A percentile compares a stretch with the other conserved stretches of the same genome.
These are phyloP conservation scores for Lactarius hengduanensis DNA, from an alignment of 768 basidiomycete species.

Conservation along the genomic window DNA sequence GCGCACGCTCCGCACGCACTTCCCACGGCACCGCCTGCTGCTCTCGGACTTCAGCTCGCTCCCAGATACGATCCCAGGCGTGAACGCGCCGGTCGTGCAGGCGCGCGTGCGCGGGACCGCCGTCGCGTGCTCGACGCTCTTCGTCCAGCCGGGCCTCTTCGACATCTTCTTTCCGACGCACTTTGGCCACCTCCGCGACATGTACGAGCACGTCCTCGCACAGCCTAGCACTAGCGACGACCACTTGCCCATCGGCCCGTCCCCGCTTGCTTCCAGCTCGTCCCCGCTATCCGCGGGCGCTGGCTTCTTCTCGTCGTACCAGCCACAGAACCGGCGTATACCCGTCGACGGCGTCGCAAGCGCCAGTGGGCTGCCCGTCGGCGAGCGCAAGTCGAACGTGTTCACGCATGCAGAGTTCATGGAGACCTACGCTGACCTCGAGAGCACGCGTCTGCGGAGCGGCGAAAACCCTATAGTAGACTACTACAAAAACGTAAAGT, in stretches of 20 bases:
- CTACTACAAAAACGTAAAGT: constrained; percentile 92
- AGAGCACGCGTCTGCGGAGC: constrained; percentile 65
- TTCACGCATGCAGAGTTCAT: constrained; percentile 89
- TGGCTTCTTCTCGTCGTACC: constrained; percentile 71
- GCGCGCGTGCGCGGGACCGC: constrained; percentile 83
- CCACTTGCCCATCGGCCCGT: constrained; percentile 34
- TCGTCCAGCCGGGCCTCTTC: constrained; percentile 94
- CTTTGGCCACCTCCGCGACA: constrained; percentile 79
- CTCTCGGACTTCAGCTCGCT: constrained; percentile 90
- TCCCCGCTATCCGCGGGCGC: constrained; percentile 53
- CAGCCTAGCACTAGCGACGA: constrained; percentile 43
- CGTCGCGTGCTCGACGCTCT: constrained; percentile 85
- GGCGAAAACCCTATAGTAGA: constrained; percentile 89
- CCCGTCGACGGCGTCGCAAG: constrained; percentile 72
- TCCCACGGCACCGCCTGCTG: constrained; percentile 92
- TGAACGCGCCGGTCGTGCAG: constrained; percentile 89
- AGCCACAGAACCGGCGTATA: constrained; percentile 52
- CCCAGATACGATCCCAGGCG: constrained; percentile 79
- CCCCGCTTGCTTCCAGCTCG: constrained; percentile 52
- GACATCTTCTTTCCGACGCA: constrained; percentile 99
- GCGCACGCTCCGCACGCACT: constrained; percentile 73
- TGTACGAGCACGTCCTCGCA: constrained; percentile 83
- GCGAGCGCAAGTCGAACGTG: constrained; percentile 78
- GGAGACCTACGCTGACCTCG: constrained; percentile 76
- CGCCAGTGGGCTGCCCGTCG: constrained; percentile 74